Percentiles rank a stretch among this genome's conserved stretches.
Conservation (phyloP, 2,329 filamentous ascomycete species). For the Albifimbria verrucaria region DNA sequence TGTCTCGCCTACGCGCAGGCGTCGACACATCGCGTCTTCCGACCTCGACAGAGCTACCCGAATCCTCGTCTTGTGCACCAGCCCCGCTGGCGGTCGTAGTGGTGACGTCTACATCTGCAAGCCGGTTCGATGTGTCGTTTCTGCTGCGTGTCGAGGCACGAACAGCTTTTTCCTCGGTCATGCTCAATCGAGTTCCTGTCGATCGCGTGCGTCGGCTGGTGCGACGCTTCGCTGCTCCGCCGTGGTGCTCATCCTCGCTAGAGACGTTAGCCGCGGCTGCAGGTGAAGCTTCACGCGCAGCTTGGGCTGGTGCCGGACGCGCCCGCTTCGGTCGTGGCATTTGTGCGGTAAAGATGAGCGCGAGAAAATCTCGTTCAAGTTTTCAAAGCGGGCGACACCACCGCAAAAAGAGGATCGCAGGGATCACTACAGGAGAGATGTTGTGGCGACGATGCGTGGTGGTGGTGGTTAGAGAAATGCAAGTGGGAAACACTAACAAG, state of each 20-base stretch:
- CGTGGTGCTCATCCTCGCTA: conserved; percentile 12
- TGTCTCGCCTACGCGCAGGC: conserved; percentile 35
- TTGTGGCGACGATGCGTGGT: conserved; percentile 4
- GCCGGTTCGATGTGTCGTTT: conserved; percentile 33
- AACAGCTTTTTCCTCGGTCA: conserved; percentile 22
- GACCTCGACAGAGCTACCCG: conserved; percentile 31
- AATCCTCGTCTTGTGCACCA: conserved; percentile 21
- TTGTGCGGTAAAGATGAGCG: conserved; percentile 2
- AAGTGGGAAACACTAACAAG: conserved; percentile 17
- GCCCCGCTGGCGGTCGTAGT: conserved; percentile 19
- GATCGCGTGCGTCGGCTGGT: conserved; percentile 20
- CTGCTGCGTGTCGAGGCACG: conserved; percentile 23
- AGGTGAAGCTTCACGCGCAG: conserved; percentile 14
- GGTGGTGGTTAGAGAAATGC: background rate
- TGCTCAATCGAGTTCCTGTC: conserved; percentile 13
- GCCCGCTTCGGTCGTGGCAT: conserved; percentile 28
- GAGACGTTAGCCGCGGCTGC: conserved; percentile 11
- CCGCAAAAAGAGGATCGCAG: too few relatives aligned
- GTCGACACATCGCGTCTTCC: conserved; percentile 33
- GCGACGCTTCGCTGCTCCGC: conserved; percentile 17
- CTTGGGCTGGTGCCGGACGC: conserved; percentile 21
- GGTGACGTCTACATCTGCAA: conserved; percentile 31
- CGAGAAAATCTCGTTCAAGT: background rate
- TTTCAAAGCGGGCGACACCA: too few relatives aligned
- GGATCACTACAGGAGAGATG: too few relatives aligned